These are phyloP conservation scores for Pseudopithomyces chartarum DNA, from an alignment of 2,329 filamentous ascomycete genomes.

Conservation along the genomic window DNA sequence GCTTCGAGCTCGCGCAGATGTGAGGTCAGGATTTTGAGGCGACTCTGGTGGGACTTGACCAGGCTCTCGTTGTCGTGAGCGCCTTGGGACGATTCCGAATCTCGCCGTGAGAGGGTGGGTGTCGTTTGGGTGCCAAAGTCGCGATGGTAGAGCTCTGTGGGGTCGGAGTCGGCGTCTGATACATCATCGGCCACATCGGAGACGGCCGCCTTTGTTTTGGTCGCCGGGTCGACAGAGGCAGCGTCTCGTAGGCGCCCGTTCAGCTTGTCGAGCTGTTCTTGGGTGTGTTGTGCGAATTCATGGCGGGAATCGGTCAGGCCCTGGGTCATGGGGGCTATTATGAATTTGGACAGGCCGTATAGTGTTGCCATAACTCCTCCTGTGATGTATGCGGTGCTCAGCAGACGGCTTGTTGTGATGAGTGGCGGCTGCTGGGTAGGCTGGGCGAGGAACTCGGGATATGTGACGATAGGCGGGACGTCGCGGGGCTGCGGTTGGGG, in stretches of 20 bases:
- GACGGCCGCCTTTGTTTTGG: slow-evolving; percentile 31
- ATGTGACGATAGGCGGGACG: slow-evolving; percentile 67
- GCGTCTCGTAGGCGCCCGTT: slow-evolving; percentile 62
- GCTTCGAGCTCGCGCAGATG: slow-evolving; percentile 58
- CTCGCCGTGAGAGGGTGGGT: slow-evolving; percentile 51
- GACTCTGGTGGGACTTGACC: slow-evolving; percentile 48
- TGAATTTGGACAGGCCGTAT: slow-evolving; percentile 73
- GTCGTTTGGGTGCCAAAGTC: slow-evolving; percentile 82
- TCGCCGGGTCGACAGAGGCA: slow-evolving; percentile 66
- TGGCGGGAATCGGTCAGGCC: slow-evolving; percentile 61
- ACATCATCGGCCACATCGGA: slow-evolving; percentile 43
- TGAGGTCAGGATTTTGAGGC: slow-evolving; percentile 56
- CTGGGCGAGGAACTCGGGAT: slow-evolving; percentile 67
- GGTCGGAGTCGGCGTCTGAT: slow-evolving; percentile 63
- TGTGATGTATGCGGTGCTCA: slow-evolving; percentile 62
- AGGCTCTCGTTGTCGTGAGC: slow-evolving; percentile 31
- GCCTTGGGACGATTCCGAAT: slow-evolving; percentile 28
- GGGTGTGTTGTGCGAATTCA: slow-evolving; percentile 59
- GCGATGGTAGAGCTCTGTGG: slow-evolving; percentile 79
- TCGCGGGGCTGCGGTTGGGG: slow-evolving; percentile 42
- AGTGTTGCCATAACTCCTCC: slow-evolving; percentile 62
- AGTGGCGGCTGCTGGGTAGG: slow-evolving; percentile 63
- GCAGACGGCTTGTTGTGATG: slow-evolving; percentile 60
- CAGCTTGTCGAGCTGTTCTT: slow-evolving; percentile 57
- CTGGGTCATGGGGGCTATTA: slow-evolving; percentile 66